Evolutionary conservation across 805 yeast species (phyloP).

Genomic region (Danielia oregonensis): DNA sequence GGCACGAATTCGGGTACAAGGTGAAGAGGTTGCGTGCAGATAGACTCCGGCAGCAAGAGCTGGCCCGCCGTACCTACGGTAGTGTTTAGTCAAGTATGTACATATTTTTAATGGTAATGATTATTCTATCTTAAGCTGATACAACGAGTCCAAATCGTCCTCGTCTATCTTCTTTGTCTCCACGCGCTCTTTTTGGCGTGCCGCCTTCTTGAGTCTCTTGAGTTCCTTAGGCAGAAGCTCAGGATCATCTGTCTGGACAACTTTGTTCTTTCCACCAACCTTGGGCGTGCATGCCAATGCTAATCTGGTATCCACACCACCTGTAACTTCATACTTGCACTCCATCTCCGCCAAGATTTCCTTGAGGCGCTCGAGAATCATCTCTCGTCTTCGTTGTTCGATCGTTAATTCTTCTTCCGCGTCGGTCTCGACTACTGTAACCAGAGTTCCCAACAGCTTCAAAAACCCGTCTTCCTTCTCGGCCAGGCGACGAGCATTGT

Average conservation of each 20-base stretch:
- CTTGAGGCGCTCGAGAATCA: slow-evolving; percentile 24
- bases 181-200: slow-evolving; percentile 15
- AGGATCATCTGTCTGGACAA: slow-evolving; percentile 4
- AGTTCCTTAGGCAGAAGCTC: slow-evolving; percentile 14
- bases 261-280: slow-evolving; percentile 1
- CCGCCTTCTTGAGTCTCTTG: slow-evolving; percentile 14
- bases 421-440: background rate
- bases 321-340: slow-evolving; percentile 25
- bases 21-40: slow-evolving; percentile 35
- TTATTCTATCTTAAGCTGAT: slow-evolving; percentile 38
- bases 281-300: slow-evolving; percentile 17
- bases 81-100: slow-evolving; percentile 11
- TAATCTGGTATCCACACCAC: slow-evolving; percentile 23
- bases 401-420: slow-evolving; percentile 13
- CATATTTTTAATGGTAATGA: slow-evolving; percentile 10
- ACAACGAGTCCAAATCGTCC: slow-evolving; percentile 38
- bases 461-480: slow-evolving; percentile 14
- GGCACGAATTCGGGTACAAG: slow-evolving; percentile 40
- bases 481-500: slow-evolving; percentile 9
- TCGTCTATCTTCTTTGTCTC: slow-evolving; percentile 19
- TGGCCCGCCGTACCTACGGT: slow-evolving; percentile 12
- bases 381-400: slow-evolving; percentile 25
- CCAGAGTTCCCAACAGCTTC: slow-evolving; percentile 6
- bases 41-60: slow-evolving; percentile 14
- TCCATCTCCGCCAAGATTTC: slow-evolving; percentile 27